A percentile compares a stretch with the other conserved stretches of the same genome.
These are phyloP conservation scores for Trichoderma breve DNA, from an alignment of 2,329 filamentous ascomycete species.

Conservation along the genomic window DNA sequence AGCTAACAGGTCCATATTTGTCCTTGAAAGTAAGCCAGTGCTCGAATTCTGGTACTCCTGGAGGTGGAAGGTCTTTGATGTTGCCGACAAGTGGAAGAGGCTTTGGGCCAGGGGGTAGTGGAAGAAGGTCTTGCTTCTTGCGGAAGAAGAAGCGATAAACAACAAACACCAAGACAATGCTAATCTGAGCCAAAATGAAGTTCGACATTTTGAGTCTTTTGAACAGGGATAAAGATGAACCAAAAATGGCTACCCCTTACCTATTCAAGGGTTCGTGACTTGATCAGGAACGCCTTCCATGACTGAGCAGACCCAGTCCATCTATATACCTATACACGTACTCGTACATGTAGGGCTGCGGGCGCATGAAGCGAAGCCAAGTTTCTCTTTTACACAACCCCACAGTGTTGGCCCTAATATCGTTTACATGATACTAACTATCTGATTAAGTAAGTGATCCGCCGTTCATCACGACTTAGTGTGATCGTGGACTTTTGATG, in stretches of 20 bases:
- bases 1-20: constrained; percentile 24
- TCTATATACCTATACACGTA: background rate
- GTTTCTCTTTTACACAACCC: background rate
- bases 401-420: background rate
- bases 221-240: background rate
- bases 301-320: background rate
- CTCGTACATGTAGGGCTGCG: background rate
- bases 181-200: background rate
- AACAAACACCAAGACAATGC: background rate
- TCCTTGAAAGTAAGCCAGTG: constrained; percentile 40
- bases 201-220: background rate
- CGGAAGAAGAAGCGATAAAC: constrained; percentile 4
- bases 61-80: constrained; percentile 42
- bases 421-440: background rate
- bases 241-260: background rate
- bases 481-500: background rate
- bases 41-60: constrained; percentile 31
- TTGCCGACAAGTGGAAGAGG: constrained; percentile 47
- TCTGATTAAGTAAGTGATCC: background rate
- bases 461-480: background rate
- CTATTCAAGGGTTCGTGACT: background rate
- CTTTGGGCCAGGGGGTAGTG: constrained; percentile 30
- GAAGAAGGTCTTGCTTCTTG: constrained; percentile 13
- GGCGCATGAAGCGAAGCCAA: background rate
- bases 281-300: background rate